phyloP scores from a whole-genome alignment of 1,284 basidiomycete species.

The Blastosporella zonata region DNA sequence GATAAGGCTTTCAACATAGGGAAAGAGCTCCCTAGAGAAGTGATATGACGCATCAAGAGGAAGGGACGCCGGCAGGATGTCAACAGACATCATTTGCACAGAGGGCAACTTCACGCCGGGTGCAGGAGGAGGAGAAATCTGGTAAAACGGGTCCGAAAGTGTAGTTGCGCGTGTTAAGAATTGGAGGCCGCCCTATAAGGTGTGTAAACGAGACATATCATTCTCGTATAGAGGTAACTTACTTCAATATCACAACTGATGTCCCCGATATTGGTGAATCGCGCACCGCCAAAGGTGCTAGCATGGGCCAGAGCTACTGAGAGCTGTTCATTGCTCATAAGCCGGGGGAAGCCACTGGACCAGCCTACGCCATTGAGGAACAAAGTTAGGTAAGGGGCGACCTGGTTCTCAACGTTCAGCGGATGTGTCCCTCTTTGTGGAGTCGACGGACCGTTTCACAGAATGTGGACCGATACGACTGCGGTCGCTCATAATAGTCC shows the following conservation, averaged over 20 bases:
- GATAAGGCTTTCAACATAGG: constrained; percentile 67
- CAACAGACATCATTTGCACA: constrained; percentile 81
- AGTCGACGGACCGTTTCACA: constrained; percentile 52
- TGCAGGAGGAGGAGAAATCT: constrained; percentile 40
- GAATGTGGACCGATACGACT: constrained; percentile 67
- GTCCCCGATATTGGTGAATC: constrained; percentile 76
- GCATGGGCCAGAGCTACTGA: constrained; percentile 49
- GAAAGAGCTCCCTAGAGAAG: constrained; percentile 66
- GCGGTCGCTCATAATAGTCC: constrained; percentile 72
- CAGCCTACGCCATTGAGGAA: constrained; percentile 87
- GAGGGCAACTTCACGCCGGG: constrained; percentile 43
- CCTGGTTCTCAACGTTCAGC: constrained; percentile 34
- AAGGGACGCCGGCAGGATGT: constrained; percentile 84
- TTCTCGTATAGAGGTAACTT: constrained; percentile 14
- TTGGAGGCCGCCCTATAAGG: constrained; percentile 72
- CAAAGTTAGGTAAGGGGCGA: constrained; percentile 82
- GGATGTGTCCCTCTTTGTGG: neutral
- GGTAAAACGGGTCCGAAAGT: constrained; percentile 73
- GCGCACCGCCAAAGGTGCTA: constrained; percentile 45
- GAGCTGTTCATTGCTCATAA: constrained; percentile 72
- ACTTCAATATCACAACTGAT: constrained; percentile 85
- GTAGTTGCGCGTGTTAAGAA: constrained; percentile 77
- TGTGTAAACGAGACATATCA: constrained; percentile 5
- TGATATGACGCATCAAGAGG: constrained; percentile 77
- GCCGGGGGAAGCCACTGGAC: constrained; percentile 71